Percentiles rank a stretch among this genome's conserved stretches.
Conservation (phyloP, 179 eudicot species). For the Carnegiea gigantea region DNA sequence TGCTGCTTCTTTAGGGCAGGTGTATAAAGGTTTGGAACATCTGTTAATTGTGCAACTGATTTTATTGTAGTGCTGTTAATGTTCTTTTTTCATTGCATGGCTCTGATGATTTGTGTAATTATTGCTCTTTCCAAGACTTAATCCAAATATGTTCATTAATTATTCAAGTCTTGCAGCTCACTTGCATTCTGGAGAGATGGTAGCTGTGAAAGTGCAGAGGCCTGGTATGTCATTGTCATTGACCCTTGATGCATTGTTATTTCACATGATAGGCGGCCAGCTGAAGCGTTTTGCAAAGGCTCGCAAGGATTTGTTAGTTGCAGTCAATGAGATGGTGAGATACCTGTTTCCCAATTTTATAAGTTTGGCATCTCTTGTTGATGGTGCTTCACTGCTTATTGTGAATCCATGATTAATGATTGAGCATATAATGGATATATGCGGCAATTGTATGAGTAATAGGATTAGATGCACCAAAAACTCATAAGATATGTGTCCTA, state of each 20-base stretch:
- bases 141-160: slow-evolving; percentile 40
- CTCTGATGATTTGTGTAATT: background rate
- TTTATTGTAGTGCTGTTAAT: background rate
- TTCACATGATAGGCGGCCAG: slow-evolving; percentile 97
- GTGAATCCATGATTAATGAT: background rate
- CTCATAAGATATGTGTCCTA: too few species aligned
- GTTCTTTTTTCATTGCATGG: slow-evolving; percentile 4
- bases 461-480: background rate
- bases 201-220: slow-evolving; percentile 99
- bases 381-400: background rate
- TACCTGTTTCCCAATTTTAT: slow-evolving; percentile 10
- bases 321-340: slow-evolving; percentile 98
- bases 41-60: slow-evolving; percentile 16
- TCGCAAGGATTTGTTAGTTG: slow-evolving; percentile 93
- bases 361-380: slow-evolving; percentile 11
- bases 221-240: slow-evolving; percentile 87
- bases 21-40: slow-evolving; percentile 78
- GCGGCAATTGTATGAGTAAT: background rate
- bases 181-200: slow-evolving; percentile 96
- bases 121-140: slow-evolving; percentile 14
- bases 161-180: slow-evolving; percentile 97
- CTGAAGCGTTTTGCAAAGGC: slow-evolving; percentile 95
- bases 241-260: slow-evolving; percentile 95
- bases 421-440: background rate
- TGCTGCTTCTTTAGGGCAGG: slow-evolving; percentile 98